Percentiles rank a stretch among this genome's conserved stretches.
These are phyloP conservation scores for Sporisorium reilianum DNA, from an alignment of 1,284 basidiomycete genomes.

Conservation along the genomic window DNA sequence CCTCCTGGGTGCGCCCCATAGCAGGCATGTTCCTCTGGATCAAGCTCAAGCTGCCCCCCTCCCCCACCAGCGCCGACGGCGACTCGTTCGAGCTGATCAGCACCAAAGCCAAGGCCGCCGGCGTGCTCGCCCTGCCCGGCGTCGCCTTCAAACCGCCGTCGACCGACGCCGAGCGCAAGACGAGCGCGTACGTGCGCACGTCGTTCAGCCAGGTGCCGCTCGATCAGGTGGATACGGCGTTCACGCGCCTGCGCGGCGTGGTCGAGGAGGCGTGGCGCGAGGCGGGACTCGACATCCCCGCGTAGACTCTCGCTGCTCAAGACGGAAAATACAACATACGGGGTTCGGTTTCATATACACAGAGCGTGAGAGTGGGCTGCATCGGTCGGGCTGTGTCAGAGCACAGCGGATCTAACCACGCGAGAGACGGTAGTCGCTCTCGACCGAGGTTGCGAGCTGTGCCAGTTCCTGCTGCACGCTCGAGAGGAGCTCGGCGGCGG, in stretches of 20 bases:
- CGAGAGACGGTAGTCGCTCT: slow-evolving; percentile 82
- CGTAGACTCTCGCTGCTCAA: background rate
- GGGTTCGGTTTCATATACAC: slow-evolving; percentile 3
- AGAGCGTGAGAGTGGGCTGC: background rate
- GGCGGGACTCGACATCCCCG: slow-evolving; percentile 42
- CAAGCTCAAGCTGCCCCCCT: slow-evolving; percentile 60
- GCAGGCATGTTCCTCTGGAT: slow-evolving; percentile 76
- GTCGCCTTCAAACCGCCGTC: slow-evolving; percentile 71
- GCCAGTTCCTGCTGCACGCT: slow-evolving; percentile 88
- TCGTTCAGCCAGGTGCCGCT: slow-evolving; percentile 62
- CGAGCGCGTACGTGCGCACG: slow-evolving; percentile 59
- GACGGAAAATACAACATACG: background rate
- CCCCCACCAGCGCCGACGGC: slow-evolving; percentile 63
- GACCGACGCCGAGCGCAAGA: background rate
- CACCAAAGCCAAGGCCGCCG: slow-evolving; percentile 81
- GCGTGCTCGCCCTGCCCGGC: slow-evolving; percentile 87
- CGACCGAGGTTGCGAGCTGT: slow-evolving; percentile 86
- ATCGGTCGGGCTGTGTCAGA: background rate
- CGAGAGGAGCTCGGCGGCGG: slow-evolving; percentile 77
- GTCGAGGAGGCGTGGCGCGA: slow-evolving; percentile 62
- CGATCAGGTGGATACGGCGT: slow-evolving; percentile 56
- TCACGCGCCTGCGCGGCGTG: slow-evolving; percentile 53
- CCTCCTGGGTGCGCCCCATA: slow-evolving; percentile 81
- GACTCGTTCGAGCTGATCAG: slow-evolving; percentile 83
- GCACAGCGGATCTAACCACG: slow-evolving; percentile 38